phyloP scores from a whole-genome alignment of 306 rosid species.

The Prunus fruticosa region DNA sequence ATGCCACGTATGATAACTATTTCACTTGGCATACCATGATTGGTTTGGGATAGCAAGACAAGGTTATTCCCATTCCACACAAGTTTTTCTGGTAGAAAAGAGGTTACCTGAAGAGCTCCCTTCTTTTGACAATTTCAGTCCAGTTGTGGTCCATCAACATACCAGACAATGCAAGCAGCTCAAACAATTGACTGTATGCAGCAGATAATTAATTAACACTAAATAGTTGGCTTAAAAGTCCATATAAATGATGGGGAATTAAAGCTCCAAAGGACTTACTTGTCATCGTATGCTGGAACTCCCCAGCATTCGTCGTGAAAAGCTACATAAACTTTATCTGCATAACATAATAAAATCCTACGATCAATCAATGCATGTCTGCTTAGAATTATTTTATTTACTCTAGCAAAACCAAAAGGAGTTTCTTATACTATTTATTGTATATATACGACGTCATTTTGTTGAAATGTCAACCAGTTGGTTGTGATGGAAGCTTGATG shows the following conservation, averaged over 20 bases:
- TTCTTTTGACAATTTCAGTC: constrained; percentile 93
- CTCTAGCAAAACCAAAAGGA: not conserved
- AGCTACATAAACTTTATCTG: constrained; percentile 82
- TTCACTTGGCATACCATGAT: too few species aligned
- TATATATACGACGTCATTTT: not conserved
- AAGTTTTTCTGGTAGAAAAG: too few species aligned
- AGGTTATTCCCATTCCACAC: accelerated
- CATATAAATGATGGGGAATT: not conserved
- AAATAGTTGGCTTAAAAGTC: not conserved
- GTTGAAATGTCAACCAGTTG: constrained; percentile 7
- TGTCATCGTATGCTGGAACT: constrained; percentile 89
- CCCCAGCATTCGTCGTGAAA: constrained; percentile 99
- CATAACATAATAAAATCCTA: not conserved
- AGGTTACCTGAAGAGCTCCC: constrained; percentile 68
- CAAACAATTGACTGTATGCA: constrained; percentile 74
- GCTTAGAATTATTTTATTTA: not conserved
- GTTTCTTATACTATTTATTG: not conserved
- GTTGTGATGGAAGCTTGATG: constrained; percentile 2
- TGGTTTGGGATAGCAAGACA: too few species aligned
- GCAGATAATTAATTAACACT: constrained; percentile 1
- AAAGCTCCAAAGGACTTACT: constrained; percentile 35
- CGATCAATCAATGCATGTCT: not conserved
- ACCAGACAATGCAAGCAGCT: constrained; percentile 93
- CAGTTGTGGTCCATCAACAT: constrained; percentile 97
- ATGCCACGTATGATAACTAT: too few species aligned